Base-by-base conservation (phyloP, 129 eudicot species). In the Glebionis coronaria region DNA sequence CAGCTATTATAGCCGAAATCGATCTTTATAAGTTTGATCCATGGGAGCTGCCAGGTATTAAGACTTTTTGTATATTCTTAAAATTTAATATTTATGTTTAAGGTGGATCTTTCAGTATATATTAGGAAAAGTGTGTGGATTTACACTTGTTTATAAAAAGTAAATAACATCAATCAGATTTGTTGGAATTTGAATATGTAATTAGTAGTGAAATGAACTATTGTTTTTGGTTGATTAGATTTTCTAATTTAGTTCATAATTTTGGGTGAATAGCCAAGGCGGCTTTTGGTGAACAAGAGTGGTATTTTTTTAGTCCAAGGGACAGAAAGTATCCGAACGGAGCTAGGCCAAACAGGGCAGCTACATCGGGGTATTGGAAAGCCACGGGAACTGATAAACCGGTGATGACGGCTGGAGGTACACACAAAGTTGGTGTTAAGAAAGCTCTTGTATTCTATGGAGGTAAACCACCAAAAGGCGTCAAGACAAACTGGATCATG, bases 331-430 rank as follows among this genome's bases (percentile, higher is more conserved):
- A 90, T 47, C 97, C 97, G 0, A 90, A 90, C 79, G 97, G 97
- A 14, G 97, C 97, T 0, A 56, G 97, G 73, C 97, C 97, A 2
- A 90, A 90, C 76, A 54, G 97, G 63, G 97, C 97, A 14, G 97
- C 97, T 10, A 87, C 95, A 25, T 87, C 97, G 0, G 97, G 97
- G 28, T 90, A 90, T 56, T 90, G 97, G 97, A 90, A 90, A 52
- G 97, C 97, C 4, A 90, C 97, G 0, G 97, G 97, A 40, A 87
- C 95, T 0, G 97, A 91, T 65, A 91, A 91, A 71, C 97, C 97
- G 19, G 88, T 91, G 13, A 21, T 85, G 51, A 82, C 90, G 2
- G 79, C 80, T 0, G 97, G 95, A 1, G 94, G 96, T 12, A 78
- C 82, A 9, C 90, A 87, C 45, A 91, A 87, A 25, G 95, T 87